Conservation (phyloP, 192 early-diverging fungal species). For the Gaertneriomyces semiglobifer region DNA sequence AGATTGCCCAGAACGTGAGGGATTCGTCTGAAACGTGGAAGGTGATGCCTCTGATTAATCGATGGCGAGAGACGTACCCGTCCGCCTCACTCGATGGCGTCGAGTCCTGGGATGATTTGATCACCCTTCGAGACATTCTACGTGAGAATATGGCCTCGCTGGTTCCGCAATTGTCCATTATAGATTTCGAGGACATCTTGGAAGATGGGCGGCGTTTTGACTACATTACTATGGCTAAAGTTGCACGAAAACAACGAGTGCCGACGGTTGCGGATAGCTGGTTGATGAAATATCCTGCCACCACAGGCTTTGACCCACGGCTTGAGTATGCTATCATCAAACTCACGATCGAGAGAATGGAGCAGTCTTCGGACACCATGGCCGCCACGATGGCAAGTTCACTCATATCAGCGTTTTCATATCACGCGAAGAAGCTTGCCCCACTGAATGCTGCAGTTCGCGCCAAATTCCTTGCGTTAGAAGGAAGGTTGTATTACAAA, state of each 20-base stretch:
- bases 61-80: slow-evolving; percentile 40
- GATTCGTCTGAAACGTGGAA: not conserved
- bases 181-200: too few relatives aligned
- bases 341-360: slow-evolving; percentile 1
- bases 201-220: too few relatives aligned
- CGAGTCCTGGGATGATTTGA: slow-evolving; percentile 61
- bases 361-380: too few relatives aligned
- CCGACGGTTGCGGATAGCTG: slow-evolving; percentile 50
- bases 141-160: slow-evolving; percentile 36
- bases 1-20: slow-evolving; percentile 10
- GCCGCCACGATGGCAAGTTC: too few relatives aligned
- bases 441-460: too few relatives aligned
- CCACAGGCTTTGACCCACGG: slow-evolving; percentile 27
- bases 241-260: slow-evolving; percentile 59
- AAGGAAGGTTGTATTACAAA: slow-evolving; percentile 12
- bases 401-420: not conserved
- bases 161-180: not conserved
- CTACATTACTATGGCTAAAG: slow-evolving; percentile 43
- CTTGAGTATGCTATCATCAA: slow-evolving; percentile 29
- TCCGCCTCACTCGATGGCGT: slow-evolving; percentile 47
- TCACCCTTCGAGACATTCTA: slow-evolving; percentile 46
- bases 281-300: not conserved
- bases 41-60: not conserved
- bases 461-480: slow-evolving; percentile 14
- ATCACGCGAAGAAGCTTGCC: not conserved